Base-by-base conservation (phyloP, 2,329 filamentous ascomycete genomes). In the Alternaria sp. region DNA sequence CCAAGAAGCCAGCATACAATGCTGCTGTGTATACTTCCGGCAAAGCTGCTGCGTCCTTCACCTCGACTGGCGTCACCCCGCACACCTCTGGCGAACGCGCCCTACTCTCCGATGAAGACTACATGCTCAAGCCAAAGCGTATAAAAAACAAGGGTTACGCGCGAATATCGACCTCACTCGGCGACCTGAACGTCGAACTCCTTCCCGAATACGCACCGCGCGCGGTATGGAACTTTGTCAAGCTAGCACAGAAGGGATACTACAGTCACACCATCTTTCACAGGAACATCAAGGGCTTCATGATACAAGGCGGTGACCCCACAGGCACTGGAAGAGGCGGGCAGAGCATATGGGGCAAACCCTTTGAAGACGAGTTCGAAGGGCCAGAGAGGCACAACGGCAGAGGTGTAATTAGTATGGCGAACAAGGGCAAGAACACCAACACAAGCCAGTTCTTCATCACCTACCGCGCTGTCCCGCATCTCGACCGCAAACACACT, bases 391-490 rank as follows among this genome's bases (percentile, higher is more conserved):
- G 89, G n/a, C 95, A 99, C 71, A 90, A 92, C 72, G 80, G 84
- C 0, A 84, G 93, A 28, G 95, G 95, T 11, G 86, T 93, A 0
- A 74, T 96, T 26, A 93, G 90, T 67, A 99, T 99, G 95, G 95
- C 95, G 39, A 99, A 99, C 79, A 99, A 99, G 76, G 95, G 95
- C 58, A 97, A 97, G 74, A 94, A 97, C 73, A 98, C 94, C 23
- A 99, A 99, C 79, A 95, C 91, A 8, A 92, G 88, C 67, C 95
- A 99, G 78, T 99, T 90, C 78, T 99, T 98, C 82, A 90, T 99
- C 73, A 91, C 90, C 0, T 99, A 99, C 77, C 89, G 92, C 50
- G 83, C 90, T 1, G 87, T 89, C 0, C 88, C 90, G 63, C 95
- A 99, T 79, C 85, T 99, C 0, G 92, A 99, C 77, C 86, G 89